These are phyloP conservation scores for Sarocladium brachiariae DNA, from an alignment of 2,329 filamentous ascomycete genomes.

Conservation along the genomic window DNA sequence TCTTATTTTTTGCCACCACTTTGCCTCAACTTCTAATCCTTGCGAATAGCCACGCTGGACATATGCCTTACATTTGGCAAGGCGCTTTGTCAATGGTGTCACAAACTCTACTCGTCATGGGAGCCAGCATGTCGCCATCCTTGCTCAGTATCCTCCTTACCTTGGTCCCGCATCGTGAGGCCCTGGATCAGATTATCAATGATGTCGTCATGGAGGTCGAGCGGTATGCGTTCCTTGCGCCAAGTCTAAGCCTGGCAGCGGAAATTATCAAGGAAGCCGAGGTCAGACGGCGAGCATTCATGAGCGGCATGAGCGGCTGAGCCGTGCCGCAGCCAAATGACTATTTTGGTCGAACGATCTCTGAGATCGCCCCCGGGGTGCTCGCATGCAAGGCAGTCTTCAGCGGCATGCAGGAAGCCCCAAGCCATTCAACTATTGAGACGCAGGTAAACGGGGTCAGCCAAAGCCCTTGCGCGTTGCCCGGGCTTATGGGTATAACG, in stretches of 20 bases:
- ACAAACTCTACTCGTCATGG: constrained; percentile 77
- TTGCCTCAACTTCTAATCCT: constrained; percentile 13
- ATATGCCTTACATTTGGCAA: constrained; percentile 83
- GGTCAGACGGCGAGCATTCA: constrained; percentile 58
- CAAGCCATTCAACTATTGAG: background rate
- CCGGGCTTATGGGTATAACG: background rate
- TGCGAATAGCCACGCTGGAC: constrained; percentile 59
- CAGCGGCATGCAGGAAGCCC: background rate
- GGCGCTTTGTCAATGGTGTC: constrained; percentile 77
- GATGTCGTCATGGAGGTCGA: constrained; percentile 72
- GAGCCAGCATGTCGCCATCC: constrained; percentile 71
- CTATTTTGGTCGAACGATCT: background rate
- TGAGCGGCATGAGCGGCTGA: constrained; percentile 47
- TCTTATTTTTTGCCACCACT: background rate
- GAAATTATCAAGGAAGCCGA: constrained; percentile 78
- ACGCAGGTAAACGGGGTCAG: background rate
- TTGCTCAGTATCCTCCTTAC: constrained; percentile 58
- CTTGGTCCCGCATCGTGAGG: constrained; percentile 47
- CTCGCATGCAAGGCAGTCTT: background rate
- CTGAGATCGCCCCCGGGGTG: background rate
- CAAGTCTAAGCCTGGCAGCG: constrained; percentile 67
- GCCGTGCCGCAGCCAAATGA: background rate
- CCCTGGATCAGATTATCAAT: constrained; percentile 70
- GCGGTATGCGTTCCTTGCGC: constrained; percentile 66
- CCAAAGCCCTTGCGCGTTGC: background rate